phyloP scores from a whole-genome alignment of 306 rosid species.

The Astragalus glycyphyllos region DNA sequence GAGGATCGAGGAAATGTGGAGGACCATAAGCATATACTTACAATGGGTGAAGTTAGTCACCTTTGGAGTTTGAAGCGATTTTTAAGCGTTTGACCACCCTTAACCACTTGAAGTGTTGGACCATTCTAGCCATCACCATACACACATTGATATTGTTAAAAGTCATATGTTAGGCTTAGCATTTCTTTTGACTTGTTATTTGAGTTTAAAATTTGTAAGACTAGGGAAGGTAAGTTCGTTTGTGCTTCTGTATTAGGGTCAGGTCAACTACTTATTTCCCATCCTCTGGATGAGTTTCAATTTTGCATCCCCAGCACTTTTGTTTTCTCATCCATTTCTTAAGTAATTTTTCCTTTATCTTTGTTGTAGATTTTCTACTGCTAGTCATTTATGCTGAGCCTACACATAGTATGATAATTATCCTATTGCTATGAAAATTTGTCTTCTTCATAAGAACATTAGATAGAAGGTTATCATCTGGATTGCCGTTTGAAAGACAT shows the following conservation, averaged over 20 bases:
- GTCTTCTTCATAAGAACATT: not conserved
- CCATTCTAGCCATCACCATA: too few relatives aligned
- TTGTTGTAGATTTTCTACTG: not conserved
- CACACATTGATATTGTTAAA: not conserved
- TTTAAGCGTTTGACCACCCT: too few relatives aligned
- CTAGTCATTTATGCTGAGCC: not conserved
- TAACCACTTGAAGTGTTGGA: too few relatives aligned
- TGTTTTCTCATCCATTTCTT: not conserved
- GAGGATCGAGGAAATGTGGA: too few relatives aligned
- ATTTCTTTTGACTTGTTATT: not conserved
- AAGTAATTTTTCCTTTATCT: not conserved
- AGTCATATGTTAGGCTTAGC: not conserved
- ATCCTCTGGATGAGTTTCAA: too few relatives aligned
- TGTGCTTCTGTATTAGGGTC: not conserved
- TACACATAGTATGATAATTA: not conserved
- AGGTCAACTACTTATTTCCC: not conserved
- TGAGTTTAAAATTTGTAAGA: not conserved
- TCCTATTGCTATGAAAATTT: not conserved
- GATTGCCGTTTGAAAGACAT: conserved; percentile 1
- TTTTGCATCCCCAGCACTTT: too few relatives aligned
- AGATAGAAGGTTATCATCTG: not conserved
- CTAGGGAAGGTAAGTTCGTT: not conserved
- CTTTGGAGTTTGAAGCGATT: too few relatives aligned
- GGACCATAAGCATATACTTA: too few relatives aligned
- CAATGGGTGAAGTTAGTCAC: too few relatives aligned